Evolutionary conservation across 1,284 basidiomycete genomes (phyloP).

Genomic region (Moesziomyces aphidis): DNA sequence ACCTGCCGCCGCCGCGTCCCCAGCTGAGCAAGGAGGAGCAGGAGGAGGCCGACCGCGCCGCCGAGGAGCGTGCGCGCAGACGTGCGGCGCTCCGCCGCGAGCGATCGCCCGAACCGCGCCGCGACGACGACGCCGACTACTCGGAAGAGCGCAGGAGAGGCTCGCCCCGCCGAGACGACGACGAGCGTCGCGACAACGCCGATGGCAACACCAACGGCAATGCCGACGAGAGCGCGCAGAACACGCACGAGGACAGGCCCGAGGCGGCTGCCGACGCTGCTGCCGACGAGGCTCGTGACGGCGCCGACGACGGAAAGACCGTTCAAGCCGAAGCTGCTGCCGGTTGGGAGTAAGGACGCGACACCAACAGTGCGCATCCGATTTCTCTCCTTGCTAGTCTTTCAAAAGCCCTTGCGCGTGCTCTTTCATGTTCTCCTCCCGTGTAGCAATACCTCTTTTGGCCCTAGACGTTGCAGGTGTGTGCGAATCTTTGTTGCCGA

Average conservation of each 20-base stretch:
- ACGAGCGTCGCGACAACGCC: slow-evolving; percentile 33
- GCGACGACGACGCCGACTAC: slow-evolving; percentile 39
- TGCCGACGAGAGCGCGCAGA: slow-evolving; percentile 9
- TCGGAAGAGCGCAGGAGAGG: slow-evolving; percentile 32
- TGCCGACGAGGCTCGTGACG: slow-evolving; percentile 2
- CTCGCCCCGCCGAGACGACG: slow-evolving; percentile 32
- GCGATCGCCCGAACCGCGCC: slow-evolving; percentile 37
- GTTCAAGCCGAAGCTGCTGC: slow-evolving; percentile 5
- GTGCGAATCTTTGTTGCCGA: not conserved
- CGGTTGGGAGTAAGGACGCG: slow-evolving; percentile 7
- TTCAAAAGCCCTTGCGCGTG: too few species aligned
- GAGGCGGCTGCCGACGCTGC: slow-evolving; percentile 7
- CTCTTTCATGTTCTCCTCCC: not conserved
- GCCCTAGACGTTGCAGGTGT: not conserved
- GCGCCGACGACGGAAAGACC: slow-evolving; percentile 15
- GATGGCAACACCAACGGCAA: slow-evolving; percentile 21
- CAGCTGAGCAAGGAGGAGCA: slow-evolving; percentile 37
- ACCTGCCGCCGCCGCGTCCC: slow-evolving; percentile 24
- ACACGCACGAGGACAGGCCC: slow-evolving; percentile 19
- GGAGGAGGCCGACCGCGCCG: slow-evolving; percentile 48
- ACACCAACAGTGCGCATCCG: not conserved
- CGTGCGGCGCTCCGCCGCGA: slow-evolving; percentile 43
- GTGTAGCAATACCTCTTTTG: not conserved
- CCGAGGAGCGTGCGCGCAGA: slow-evolving; percentile 45
- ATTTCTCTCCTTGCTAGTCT: too few species aligned